phyloP scores from a whole-genome alignment of 2,329 filamentous ascomycete genomes.

The Xylariomycetidae sp. region DNA sequence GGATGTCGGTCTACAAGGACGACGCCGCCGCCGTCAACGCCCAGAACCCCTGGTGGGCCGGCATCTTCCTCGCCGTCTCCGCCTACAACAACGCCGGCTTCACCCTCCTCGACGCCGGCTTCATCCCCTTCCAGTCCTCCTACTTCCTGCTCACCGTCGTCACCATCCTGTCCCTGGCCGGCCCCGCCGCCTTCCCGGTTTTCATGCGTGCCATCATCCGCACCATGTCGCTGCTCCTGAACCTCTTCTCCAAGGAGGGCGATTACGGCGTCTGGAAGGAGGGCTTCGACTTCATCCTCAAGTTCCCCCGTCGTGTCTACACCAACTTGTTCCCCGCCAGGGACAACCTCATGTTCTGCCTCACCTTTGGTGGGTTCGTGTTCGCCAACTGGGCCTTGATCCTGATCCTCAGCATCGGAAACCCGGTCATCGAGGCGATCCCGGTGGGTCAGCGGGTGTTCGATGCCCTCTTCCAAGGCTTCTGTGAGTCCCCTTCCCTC shows the following conservation, averaged over 20 bases:
- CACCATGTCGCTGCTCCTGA: conserved; percentile 29
- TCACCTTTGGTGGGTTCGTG: conserved; percentile 41
- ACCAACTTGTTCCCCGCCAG: conserved; percentile 46
- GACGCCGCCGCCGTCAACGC: conserved; percentile 31
- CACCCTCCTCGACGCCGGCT: conserved; percentile 48
- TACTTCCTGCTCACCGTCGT: conserved; percentile 25
- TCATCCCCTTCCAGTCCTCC: conserved; percentile 39
- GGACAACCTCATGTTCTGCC: conserved; percentile 47
- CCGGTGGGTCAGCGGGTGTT: conserved; percentile 40
- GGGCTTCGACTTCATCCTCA: conserved; percentile 31
- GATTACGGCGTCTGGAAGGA: conserved; percentile 27
- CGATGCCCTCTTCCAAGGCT: conserved; percentile 46
- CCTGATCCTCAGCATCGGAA: conserved; percentile 46
- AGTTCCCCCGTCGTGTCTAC: conserved; percentile 35
- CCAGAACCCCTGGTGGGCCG: conserved; percentile 49
- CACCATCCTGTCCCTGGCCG: conserved; percentile 33
- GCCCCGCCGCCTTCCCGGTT: conserved; percentile 47
- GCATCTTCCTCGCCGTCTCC: conserved; percentile 48
- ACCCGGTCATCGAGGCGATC: conserved; percentile 37
- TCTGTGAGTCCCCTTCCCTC: conserved; percentile 26
- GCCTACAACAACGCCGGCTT: conserved; percentile 56
- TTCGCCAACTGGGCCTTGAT: conserved; percentile 48
- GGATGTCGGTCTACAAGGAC: conserved; percentile 39
- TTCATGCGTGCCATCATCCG: conserved; percentile 43
- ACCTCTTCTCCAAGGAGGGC: conserved; percentile 15